A percentile compares a stretch with the other conserved stretches of the same genome.
Evolutionary conservation across 495 filamentous ascomycete genomes (phyloP).

Genomic region (Penicillium psychrofluorescens): DNA sequence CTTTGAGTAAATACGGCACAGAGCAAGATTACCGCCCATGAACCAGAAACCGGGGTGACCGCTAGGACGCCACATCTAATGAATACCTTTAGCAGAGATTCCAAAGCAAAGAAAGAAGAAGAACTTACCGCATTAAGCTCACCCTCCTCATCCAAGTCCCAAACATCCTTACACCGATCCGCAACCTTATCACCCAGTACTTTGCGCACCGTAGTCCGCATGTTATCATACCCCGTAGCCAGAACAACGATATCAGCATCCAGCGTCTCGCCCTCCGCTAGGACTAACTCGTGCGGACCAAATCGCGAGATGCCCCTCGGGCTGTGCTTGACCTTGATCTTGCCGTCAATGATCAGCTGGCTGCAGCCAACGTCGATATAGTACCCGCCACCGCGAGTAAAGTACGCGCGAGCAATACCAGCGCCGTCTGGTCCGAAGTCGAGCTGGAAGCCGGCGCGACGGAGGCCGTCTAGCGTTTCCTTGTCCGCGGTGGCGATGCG

Average conservation of each 20-base stretch:
- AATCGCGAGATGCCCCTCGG: conserved; percentile 44
- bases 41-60: conserved; percentile 76
- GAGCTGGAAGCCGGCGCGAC: conserved; percentile 53
- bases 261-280: conserved; percentile 52
- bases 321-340: conserved; percentile 59
- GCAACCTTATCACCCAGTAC: conserved; percentile 62
- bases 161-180: conserved; percentile 56
- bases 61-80: conserved; percentile 59
- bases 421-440: conserved; percentile 50
- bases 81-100: conserved; percentile 3
- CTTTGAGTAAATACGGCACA: conserved; percentile 65
- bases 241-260: conserved; percentile 66
- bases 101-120: not conserved
- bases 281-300: conserved; percentile 40
- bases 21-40: conserved; percentile 69
- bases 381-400: conserved; percentile 59
- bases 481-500: conserved; percentile 24
- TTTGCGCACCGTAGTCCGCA: conserved; percentile 24
- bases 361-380: conserved; percentile 60
- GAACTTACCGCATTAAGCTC: conserved; percentile 44
- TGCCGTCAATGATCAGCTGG: conserved; percentile 57
- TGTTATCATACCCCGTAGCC: conserved; percentile 64
- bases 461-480: conserved; percentile 44
- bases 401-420: conserved; percentile 57
- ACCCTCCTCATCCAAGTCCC: conserved; percentile 70